Conservation (phyloP, 208 protist species). For the Angomonas desouzai region DNA sequence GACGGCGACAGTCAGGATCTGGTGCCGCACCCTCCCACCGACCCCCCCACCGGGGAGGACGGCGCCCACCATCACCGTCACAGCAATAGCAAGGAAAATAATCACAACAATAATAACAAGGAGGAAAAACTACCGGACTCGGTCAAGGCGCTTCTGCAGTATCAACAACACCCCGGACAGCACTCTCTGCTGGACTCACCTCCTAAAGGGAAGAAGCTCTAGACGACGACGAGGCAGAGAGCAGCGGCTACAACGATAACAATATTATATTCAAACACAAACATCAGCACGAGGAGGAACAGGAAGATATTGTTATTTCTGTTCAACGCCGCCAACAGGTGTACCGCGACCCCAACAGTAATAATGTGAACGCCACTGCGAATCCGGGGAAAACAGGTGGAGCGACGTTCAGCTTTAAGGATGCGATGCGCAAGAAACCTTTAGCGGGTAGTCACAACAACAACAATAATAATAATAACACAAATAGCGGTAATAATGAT, state of each 20-base stretch:
- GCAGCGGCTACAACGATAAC: neutral
- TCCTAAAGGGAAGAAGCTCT: neutral
- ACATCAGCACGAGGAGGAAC: neutral
- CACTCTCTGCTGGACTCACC: neutral
- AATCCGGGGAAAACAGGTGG: neutral
- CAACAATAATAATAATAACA: constrained; percentile 6
- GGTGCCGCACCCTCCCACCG: neutral
- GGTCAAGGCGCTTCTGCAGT: neutral
- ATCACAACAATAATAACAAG: no score
- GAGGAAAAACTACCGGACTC: neutral
- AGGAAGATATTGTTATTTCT: constrained; percentile 9
- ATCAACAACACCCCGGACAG: neutral
- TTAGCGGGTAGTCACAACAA: neutral
- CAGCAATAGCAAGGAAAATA: no score
- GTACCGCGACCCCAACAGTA: neutral
- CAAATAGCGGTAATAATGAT: no score
- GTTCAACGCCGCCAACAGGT: neutral
- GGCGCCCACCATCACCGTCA: no score
- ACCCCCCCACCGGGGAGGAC: no score
- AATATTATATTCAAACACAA: no score
- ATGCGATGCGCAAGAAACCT: constrained; percentile 7
- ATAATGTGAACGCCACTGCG: neutral
- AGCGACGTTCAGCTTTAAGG: neutral
- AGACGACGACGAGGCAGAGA: neutral
- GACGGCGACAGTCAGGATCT: no score